A percentile compares a stretch with the other conserved stretches of the same genome.
Conservation (phyloP, 1,284 basidiomycete species). For the Fistulinella cinereoalba region DNA sequence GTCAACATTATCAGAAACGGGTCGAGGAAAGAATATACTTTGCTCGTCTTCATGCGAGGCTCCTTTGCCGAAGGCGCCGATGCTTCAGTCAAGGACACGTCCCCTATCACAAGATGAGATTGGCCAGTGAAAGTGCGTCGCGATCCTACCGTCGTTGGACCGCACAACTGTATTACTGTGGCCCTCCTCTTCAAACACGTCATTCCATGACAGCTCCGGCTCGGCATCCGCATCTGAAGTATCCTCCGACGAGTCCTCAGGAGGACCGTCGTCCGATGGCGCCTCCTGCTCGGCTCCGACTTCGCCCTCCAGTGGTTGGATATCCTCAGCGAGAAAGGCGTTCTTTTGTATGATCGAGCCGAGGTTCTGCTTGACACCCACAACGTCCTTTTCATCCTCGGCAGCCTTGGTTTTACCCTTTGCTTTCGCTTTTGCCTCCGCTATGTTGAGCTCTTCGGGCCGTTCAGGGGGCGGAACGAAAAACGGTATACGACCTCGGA, state of each 20-base stretch:
- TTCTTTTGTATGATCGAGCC: constrained; percentile 84
- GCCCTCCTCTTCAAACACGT: constrained; percentile 55
- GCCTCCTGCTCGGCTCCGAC: constrained; percentile 28
- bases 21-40: constrained; percentile 43
- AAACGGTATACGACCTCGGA: constrained; percentile 90
- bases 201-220: constrained; percentile 59
- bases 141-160: constrained; percentile 23
- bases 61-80: constrained; percentile 50
- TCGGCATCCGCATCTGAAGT: constrained; percentile 39
- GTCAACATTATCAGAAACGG: constrained; percentile 11
- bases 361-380: constrained; percentile 71
- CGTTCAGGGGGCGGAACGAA: constrained; percentile 81
- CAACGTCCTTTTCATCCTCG: constrained; percentile 37
- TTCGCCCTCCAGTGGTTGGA: constrained; percentile 56
- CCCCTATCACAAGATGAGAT: constrained; percentile 13
- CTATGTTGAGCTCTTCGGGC: constrained; percentile 62
- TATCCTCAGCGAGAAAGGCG: constrained; percentile 72
- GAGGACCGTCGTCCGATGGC: constrained; percentile 29
- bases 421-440: constrained; percentile 54
- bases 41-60: constrained; percentile 86
- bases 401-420: constrained; percentile 36
- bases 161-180: constrained; percentile 26
- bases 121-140: neutral
- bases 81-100: constrained; percentile 36
- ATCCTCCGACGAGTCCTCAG: constrained; percentile 31